Percentiles rank a stretch among this genome's conserved stretches.
phyloP scores from a whole-genome alignment of 768 basidiomycete species.

The Hericium alpestre region DNA sequence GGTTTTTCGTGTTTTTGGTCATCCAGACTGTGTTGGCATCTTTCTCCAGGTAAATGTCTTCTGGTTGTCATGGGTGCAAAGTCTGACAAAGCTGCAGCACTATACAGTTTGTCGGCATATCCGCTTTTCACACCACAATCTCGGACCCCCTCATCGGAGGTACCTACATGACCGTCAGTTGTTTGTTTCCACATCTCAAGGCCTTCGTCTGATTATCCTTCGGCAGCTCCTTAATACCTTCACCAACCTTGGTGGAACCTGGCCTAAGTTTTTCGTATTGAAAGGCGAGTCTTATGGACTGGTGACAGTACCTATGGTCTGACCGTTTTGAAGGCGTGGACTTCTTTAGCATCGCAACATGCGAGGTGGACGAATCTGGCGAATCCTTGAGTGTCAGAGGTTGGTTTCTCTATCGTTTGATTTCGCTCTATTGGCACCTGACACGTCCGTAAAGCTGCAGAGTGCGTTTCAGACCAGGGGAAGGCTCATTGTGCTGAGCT shows the following conservation, averaged over 20 bases:
- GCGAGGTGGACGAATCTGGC: slow-evolving; percentile 54
- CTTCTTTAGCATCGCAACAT: slow-evolving; percentile 74
- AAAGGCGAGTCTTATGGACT: slow-evolving; percentile 42
- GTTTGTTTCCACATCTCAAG: background rate
- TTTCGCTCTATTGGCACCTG: background rate
- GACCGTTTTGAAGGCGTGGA: slow-evolving; percentile 59
- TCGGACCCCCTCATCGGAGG: slow-evolving; percentile 96
- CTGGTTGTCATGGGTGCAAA: background rate
- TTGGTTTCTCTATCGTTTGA: slow-evolving; percentile 15
- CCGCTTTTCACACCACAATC: slow-evolving; percentile 96
- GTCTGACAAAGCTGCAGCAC: slow-evolving; percentile 41
- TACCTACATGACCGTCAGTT: slow-evolving; percentile 94
- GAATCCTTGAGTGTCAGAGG: slow-evolving; percentile 45
- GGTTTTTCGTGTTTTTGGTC: slow-evolving; percentile 76
- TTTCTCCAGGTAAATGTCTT: slow-evolving; percentile 63
- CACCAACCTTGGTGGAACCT: slow-evolving; percentile 93
- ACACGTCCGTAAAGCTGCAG: slow-evolving; percentile 40
- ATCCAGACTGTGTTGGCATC: slow-evolving; percentile 73
- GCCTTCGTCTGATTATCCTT: background rate
- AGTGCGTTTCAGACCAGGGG: slow-evolving; percentile 90
- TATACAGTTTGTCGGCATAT: slow-evolving; percentile 97
- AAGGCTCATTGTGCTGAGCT: slow-evolving; percentile 66
- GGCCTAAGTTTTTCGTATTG: slow-evolving; percentile 95
- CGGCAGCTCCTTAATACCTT: slow-evolving; percentile 86
- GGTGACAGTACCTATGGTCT: background rate